A percentile compares a stretch with the other conserved stretches of the same genome.
Conservation (phyloP, 148 eudicot genomes). For the Nepenthes mirabilis region DNA sequence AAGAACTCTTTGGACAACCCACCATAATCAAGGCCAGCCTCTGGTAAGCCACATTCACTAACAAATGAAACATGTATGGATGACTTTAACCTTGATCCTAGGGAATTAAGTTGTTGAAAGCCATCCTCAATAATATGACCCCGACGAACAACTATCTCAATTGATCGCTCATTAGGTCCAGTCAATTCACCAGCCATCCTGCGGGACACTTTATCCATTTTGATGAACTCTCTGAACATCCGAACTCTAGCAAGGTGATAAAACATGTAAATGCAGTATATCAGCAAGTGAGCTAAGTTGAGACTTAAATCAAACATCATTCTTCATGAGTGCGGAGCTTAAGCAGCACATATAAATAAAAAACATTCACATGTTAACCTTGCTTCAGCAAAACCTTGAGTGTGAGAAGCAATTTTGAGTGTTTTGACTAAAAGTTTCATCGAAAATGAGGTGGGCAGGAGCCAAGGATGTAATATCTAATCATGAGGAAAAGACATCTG, state of each 20-base stretch:
- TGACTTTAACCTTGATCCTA: constrained; percentile 73
- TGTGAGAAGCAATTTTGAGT: too few species aligned
- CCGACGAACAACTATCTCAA: constrained; percentile 82
- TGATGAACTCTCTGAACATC: constrained; percentile 94
- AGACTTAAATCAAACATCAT: not conserved
- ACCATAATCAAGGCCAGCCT: constrained; percentile 97
- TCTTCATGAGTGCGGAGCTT: not conserved
- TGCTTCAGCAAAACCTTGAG: too few species aligned
- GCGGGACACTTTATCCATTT: constrained; percentile 79
- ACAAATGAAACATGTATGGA: constrained; percentile 90
- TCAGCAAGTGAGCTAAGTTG: not conserved
- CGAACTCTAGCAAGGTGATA: constrained; percentile 49
- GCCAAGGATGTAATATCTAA: not conserved
- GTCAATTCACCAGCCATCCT: constrained; percentile 84
- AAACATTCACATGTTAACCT: not conserved
- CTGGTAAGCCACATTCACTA: constrained; percentile 91
- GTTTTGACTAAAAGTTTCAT: too few species aligned
- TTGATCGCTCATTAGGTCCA: constrained; percentile 66
- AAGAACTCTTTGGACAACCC: constrained; percentile 92
- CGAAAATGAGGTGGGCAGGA: too few species aligned
- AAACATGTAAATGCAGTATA: constrained; percentile 4
- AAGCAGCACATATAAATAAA: too few species aligned
- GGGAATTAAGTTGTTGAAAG: constrained; percentile 65
- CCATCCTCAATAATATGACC: constrained; percentile 92
- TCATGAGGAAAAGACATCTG: not conserved